These are phyloP conservation scores for Pseudocohnilembus persalinus DNA, from an alignment of 169 alveolate genomes.

Conservation along the genomic window DNA sequence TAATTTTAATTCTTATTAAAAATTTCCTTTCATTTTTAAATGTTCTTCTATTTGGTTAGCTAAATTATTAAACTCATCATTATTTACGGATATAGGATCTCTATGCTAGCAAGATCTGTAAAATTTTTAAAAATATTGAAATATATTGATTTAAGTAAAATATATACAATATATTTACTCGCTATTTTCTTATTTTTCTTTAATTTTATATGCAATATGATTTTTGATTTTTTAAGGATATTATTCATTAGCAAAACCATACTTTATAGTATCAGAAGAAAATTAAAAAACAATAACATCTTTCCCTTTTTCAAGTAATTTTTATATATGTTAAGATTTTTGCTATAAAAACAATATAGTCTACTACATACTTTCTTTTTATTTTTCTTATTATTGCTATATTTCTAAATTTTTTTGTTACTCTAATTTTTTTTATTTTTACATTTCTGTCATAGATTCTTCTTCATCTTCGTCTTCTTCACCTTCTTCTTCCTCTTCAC, in stretches of 20 bases:
- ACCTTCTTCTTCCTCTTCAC: no score
- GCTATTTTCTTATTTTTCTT: not conserved
- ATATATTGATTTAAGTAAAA: not conserved
- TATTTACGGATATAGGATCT: not conserved
- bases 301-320: constrained; percentile 51
- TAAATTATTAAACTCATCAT: not conserved
- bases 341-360: constrained; percentile 34
- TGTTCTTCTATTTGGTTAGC: constrained; percentile 14
- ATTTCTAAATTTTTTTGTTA: no score
- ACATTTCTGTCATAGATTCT: no score
- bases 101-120: not conserved
- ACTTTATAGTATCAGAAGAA: constrained; percentile 69
- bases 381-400: constrained; percentile 22
- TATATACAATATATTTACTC: constrained; percentile 8
- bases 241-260: constrained; percentile 62
- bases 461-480: no score
- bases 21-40: not conserved
- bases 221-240: constrained; percentile 60
- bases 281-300: constrained; percentile 61
- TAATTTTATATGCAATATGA: constrained; percentile 52
- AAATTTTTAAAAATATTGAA: not conserved
- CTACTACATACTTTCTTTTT: constrained; percentile 22
- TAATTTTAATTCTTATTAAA: constrained; percentile 16
- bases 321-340: constrained; percentile 35
- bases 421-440: no score